Conservation (phyloP, 352 stramenopile species). For the Phytopythium litorale region DNA sequence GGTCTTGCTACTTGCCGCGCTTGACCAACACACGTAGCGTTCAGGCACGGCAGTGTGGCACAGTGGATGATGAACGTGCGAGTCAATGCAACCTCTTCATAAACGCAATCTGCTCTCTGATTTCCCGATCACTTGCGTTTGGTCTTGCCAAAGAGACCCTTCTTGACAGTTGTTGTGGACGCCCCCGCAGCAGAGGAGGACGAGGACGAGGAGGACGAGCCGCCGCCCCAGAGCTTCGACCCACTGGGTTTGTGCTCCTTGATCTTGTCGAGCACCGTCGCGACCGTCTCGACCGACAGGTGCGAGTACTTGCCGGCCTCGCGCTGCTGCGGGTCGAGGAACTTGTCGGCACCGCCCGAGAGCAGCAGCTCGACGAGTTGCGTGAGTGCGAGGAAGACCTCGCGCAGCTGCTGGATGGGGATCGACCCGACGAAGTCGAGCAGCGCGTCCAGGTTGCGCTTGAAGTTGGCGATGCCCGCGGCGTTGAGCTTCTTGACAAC, state of each 20-base stretch:
- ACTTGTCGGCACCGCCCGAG: slow-evolving; percentile 49
- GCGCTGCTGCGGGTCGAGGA: slow-evolving; percentile 57
- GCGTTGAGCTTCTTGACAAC: slow-evolving; percentile 68
- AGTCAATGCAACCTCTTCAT: neutral
- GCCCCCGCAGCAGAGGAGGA: neutral
- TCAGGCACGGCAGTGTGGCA: no score
- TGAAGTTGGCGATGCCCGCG: slow-evolving; percentile 71
- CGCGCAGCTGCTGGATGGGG: slow-evolving; percentile 50
- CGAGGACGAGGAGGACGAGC: slow-evolving; percentile 23
- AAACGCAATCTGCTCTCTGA: neutral
- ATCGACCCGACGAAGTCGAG: slow-evolving; percentile 61
- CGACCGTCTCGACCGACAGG: slow-evolving; percentile 61
- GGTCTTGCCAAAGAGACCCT: slow-evolving; percentile 7
- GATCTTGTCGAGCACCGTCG: slow-evolving; percentile 63
- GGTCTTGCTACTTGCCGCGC: neutral
- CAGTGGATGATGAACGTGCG: neutral
- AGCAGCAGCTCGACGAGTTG: slow-evolving; percentile 71
- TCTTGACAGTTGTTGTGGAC: slow-evolving; percentile 2
- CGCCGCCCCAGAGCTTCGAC: slow-evolving; percentile 45
- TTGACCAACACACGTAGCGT: neutral
- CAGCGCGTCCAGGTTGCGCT: slow-evolving; percentile 69
- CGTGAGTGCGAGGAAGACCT: slow-evolving; percentile 60
- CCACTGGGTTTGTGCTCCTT: slow-evolving; percentile 49
- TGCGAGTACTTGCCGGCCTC: slow-evolving; percentile 65
- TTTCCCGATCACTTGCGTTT: slow-evolving; percentile 3